Evolutionary conservation across 352 stramenopile species (phyloP), one percentile per base, ranked within the genome.

Genomic region (Plasmopara muralis): DNA sequence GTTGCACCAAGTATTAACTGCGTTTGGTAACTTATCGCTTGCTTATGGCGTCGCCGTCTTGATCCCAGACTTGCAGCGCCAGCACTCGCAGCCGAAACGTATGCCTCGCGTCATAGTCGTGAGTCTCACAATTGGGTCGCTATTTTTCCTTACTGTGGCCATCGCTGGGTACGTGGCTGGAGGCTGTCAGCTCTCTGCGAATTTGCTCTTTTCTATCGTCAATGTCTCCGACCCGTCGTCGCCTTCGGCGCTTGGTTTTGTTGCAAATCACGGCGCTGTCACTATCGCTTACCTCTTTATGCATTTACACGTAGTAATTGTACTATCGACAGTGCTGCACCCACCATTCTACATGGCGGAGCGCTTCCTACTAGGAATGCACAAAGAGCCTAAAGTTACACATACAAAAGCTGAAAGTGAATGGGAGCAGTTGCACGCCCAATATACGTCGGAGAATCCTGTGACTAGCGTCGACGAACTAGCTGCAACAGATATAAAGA

Each of bases 21-120:
- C 57, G 4, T 71, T 71, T 50, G 63, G 63, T 4, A 71, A 71
- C 58, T 40, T 71, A 28, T 71, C 63, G 50, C 63, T 71, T 12
- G 63, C 63, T 15, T 71, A 71, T 52, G 63, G 63, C 10, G 63
- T 68, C 30, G 63, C 58, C 14, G 61, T 71, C 13, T 50, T 71
- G 34, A 65, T 71, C 40, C 58, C 59, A 0, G 63, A 71, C 35
- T 40, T 71, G 5, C 63, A 71, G 29, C 63, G 63, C 30, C 63
- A 81, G 31, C 70, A 80, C 55, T 74, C 63, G 43, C 54, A 80
- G 43, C 70, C 70, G 2, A 57, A 61, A 29, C 68, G 68, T 12
- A 77, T 81, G 70, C 70, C 70, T 0, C 62, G 70, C 4, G 64
- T 81, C 8, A 71, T 81, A n/a, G 31, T 53, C 1, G 58, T 73